Base-by-base conservation (phyloP, 2,329 filamentous ascomycete species). In the Hortaea werneckii region DNA sequence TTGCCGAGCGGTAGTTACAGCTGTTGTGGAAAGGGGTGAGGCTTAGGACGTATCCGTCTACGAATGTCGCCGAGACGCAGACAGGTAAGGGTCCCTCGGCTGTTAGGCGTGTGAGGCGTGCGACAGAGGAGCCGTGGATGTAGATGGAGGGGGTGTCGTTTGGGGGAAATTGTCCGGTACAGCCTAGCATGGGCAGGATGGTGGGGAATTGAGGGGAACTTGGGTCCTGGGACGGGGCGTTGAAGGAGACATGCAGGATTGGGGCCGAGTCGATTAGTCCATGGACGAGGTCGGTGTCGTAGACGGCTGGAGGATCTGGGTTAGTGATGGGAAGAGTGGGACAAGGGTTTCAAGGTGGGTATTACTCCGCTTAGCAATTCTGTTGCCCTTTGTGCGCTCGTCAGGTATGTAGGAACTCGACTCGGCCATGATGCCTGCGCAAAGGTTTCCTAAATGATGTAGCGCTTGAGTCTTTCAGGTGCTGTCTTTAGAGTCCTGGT, bases 181-280 rank as follows among this genome's bases (percentile, higher is more conserved):
- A 80, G 43, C 85, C 86, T 57, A 94, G 85, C 86, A 94, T 90
- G 50, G 87, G 87, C 1, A 94, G 74, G 44, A 83, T 81, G 43
- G 79, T 77, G 3, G 87, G 86, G 59, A 89, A 92, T 45, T 56
- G 50, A 1, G 83, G 81, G 0, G 43, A 47, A 9, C 20, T 20
- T 2, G 10, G 10, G 9, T 75, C 69, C 4, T 74, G 54, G 2
- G 55, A 67, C 4, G 71, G 70, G 1, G 76, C 71, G 42, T 75
- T 78, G 73, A 94, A 94, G 52, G 86, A 87, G 57, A 94, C 80
- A 67, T 94, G 82, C 11, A 92, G 73, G 42, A 94, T 76, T 34
- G 78, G 79, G n/a, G 77, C 77, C 13, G 73, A 72, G 66, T 90
- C 88, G 65, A 94, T 71, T 58, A 94, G 83, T 47, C 67, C 63